Evolutionary conservation across 192 early-diverging fungal genomes (phyloP).

Genomic region (Dissophora globulifera): DNA sequence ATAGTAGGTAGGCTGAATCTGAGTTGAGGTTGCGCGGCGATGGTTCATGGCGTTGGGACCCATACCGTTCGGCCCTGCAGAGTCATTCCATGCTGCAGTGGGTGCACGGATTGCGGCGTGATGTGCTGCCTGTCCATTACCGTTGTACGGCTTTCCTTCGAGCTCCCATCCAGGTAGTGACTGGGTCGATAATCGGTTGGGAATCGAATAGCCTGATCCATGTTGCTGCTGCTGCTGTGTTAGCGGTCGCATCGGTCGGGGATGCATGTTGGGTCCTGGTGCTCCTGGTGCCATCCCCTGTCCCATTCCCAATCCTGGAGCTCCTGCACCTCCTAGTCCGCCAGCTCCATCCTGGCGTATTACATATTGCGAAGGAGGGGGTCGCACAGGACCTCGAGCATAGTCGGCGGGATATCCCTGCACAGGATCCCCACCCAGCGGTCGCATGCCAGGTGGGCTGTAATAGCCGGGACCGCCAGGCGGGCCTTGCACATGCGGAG

Average conservation of each 20-base stretch:
- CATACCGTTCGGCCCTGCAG: constrained; percentile 9
- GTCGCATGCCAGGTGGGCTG: constrained; percentile 25
- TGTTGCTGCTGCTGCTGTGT: not conserved
- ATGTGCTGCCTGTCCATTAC: constrained; percentile 23
- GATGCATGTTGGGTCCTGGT: constrained; percentile 12
- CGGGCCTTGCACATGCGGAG: constrained; percentile 21
- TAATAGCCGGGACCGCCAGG: constrained; percentile 18
- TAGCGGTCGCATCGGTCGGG: constrained; percentile 14
- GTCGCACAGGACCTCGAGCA: constrained; percentile 17
- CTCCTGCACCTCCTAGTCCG: constrained; percentile 15
- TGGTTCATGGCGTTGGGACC: constrained; percentile 16
- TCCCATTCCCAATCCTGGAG: constrained; percentile 16
- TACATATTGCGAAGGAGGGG: constrained; percentile 1
- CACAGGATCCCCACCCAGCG: constrained; percentile 16
- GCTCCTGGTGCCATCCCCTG: constrained; percentile 22
- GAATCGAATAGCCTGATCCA: constrained; percentile 13
- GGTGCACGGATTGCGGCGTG: constrained; percentile 28
- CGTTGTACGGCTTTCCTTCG: constrained; percentile 16
- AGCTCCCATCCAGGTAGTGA: constrained; percentile 49
- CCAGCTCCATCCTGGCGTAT: constrained; percentile 20
- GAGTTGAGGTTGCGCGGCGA: constrained; percentile 36
- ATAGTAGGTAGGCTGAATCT: constrained; percentile 45
- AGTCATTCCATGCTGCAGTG: constrained; percentile 26
- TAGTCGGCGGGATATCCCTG: constrained; percentile 41
- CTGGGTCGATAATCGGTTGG: constrained; percentile 43